phyloP scores from a whole-genome alignment of 2,329 filamentous ascomycete genomes.

The Lecanicillium sp. region DNA sequence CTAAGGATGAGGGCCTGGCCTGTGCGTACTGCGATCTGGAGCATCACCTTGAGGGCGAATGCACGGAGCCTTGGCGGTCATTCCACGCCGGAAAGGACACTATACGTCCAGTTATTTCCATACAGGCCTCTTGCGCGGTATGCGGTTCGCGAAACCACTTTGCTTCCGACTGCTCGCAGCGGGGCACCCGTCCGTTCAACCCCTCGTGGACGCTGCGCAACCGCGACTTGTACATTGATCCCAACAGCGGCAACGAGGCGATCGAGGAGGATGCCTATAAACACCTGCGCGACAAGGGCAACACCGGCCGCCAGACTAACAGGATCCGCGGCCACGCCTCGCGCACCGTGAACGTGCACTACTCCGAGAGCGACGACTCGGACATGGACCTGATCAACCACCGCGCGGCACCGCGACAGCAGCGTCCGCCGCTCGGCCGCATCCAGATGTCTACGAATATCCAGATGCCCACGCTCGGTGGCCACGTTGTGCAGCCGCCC shows the following conservation, averaged over 20 bases:
- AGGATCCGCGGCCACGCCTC: constrained; percentile 30
- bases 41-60: constrained; percentile 54
- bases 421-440: constrained; percentile 23
- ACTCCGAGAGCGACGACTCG: constrained; percentile 43
- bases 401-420: constrained; percentile 26
- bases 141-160: constrained; percentile 53
- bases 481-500: constrained; percentile 26
- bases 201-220: constrained; percentile 50
- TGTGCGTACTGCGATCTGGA: constrained; percentile 55
- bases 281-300: constrained; percentile 20
- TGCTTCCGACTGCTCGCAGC: constrained; percentile 46
- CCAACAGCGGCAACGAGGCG: constrained; percentile 32
- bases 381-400: constrained; percentile 38
- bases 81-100: constrained; percentile 37
- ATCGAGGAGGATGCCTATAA: constrained; percentile 28
- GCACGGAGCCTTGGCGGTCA: constrained; percentile 55
- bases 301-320: constrained; percentile 22
- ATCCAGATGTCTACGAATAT: constrained; percentile 37
- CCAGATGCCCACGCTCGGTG: constrained; percentile 26
- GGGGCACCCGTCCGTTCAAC: constrained; percentile 21
- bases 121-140: constrained; percentile 48
- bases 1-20: constrained; percentile 46
- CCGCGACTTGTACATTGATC: constrained; percentile 43
- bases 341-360: constrained; percentile 34
- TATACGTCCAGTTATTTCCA: constrained; percentile 41